Percentiles rank a stretch among this genome's conserved stretches.
These are phyloP conservation scores for Apodospora peruviana DNA, from an alignment of 495 filamentous ascomycete species.

Conservation along the genomic window DNA sequence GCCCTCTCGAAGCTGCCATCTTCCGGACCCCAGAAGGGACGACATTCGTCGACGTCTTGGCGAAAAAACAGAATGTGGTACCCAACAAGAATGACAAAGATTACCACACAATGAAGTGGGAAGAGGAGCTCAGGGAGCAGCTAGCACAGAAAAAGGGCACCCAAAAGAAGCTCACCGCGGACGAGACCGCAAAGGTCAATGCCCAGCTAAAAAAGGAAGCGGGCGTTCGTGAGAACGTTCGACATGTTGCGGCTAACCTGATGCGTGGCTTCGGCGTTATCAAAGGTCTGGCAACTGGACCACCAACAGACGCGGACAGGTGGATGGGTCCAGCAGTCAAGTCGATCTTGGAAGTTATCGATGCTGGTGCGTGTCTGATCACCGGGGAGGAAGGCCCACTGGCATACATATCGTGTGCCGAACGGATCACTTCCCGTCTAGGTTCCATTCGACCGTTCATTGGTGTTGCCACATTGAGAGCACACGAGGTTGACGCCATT, in stretches of 20 bases:
- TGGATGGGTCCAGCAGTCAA: conserved; percentile 81
- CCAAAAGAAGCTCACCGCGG: conserved; percentile 81
- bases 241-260: conserved; percentile 60
- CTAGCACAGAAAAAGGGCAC: conserved; percentile 87
- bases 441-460: conserved; percentile 73
- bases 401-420: conserved; percentile 70
- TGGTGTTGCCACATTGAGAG: conserved; percentile 78
- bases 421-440: conserved; percentile 69
- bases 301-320: conserved; percentile 72
- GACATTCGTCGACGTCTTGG: conserved; percentile 82
- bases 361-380: conserved; percentile 74
- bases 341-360: conserved; percentile 62
- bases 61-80: conserved; percentile 63
- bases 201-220: conserved; percentile 85
- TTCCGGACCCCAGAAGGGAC: conserved; percentile 83
- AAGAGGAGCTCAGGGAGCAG: conserved; percentile 83
- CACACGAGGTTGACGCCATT: conserved; percentile 65
- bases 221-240: conserved; percentile 65
- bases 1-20: conserved; percentile 84
- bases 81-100: conserved; percentile 82
- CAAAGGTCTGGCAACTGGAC: conserved; percentile 71
- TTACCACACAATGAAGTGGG: conserved; percentile 95
- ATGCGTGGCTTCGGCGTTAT: conserved; percentile 80
- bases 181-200: conserved; percentile 85
- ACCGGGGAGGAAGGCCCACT: conserved; percentile 72